Percentiles rank a stretch among this genome's conserved stretches.
These are phyloP conservation scores for Trichoderma guizhouense DNA, from an alignment of 2,329 filamentous ascomycete species.

Conservation along the genomic window DNA sequence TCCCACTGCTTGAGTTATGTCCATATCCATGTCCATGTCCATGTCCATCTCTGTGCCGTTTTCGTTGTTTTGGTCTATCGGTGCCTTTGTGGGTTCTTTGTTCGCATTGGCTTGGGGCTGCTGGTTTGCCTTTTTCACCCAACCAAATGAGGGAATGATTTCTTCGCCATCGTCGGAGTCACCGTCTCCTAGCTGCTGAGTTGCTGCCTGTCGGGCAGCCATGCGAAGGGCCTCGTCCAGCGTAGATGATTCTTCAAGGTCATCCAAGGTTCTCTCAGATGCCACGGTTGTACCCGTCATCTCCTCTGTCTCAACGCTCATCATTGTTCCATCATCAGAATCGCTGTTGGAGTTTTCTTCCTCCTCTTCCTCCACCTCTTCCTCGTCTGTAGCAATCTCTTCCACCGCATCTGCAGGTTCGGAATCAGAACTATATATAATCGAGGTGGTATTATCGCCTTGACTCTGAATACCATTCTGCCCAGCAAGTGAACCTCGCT, in stretches of 20 bases:
- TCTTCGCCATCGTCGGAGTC: conserved; percentile 64
- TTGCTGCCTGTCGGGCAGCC: conserved; percentile 72
- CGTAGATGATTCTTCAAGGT: conserved; percentile 59
- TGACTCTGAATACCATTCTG: conserved; percentile 58
- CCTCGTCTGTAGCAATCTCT: conserved; percentile 53
- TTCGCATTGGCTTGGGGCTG: conserved; percentile 32
- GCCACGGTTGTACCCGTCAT: conserved; percentile 65
- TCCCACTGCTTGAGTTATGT: conserved; percentile 54
- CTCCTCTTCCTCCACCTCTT: conserved; percentile 40
- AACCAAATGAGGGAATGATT: conserved; percentile 72
- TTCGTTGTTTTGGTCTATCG: conserved; percentile 25
- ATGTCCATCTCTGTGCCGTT: conserved; percentile 33
- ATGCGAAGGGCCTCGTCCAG: conserved; percentile 75
- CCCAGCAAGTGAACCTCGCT: conserved; percentile 57
- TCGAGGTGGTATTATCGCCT: conserved; percentile 69
- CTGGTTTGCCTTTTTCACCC: conserved; percentile 56
- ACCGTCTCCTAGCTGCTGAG: conserved; percentile 45
- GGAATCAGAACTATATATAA: conserved; percentile 68
- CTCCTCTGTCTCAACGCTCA: conserved; percentile 79
- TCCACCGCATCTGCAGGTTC: conserved; percentile 54
- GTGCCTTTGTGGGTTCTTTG: conserved; percentile 41
- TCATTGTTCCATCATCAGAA: conserved; percentile 73
- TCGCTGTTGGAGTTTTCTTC: conserved; percentile 49
- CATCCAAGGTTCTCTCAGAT: conserved; percentile 57
- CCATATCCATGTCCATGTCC: conserved; percentile 52